A percentile compares a stretch with the other conserved stretches of the same genome.
These are phyloP conservation scores for Capsicum baccatum DNA, from an alignment of 257 asterid species.

Conservation along the genomic window DNA sequence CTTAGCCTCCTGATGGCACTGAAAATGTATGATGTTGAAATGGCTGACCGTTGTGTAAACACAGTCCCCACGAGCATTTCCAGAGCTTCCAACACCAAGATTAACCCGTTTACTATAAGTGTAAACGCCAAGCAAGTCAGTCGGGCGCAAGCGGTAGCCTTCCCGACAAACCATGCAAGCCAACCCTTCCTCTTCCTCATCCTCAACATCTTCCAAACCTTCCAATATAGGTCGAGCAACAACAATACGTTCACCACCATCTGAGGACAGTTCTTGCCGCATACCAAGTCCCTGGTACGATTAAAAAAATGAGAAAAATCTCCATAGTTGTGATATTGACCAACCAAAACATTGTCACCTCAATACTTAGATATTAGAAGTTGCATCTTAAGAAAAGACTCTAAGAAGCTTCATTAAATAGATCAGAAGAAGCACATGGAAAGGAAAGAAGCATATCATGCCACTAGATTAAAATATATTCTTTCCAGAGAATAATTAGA, in stretches of 20 bases:
- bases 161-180: conserved; percentile 99
- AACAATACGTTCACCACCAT: conserved; percentile 94
- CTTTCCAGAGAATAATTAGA: conserved; percentile 7
- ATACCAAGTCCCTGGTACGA: conserved; percentile 82
- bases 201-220: conserved; percentile 94
- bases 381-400: background rate
- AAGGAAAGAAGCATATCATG: conserved; percentile 3
- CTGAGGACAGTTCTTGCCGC: conserved; percentile 81
- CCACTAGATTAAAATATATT: conserved; percentile 9
- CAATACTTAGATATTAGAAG: background rate
- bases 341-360: background rate
- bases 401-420: conserved; percentile 19
- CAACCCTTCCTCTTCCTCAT: conserved; percentile 82
- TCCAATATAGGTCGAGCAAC: conserved; percentile 85
- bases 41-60: conserved; percentile 98
- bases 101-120: conserved; percentile 96
- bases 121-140: conserved; percentile 85
- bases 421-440: background rate
- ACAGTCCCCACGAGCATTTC: conserved; percentile 92
- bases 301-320: conserved; percentile 23
- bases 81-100: conserved; percentile 84
- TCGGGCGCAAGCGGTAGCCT: conserved; percentile 88
- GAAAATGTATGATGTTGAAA: conserved; percentile 97
- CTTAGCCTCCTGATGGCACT: conserved; percentile 99
- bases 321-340: background rate